Evolutionary conservation across 177 flowering plant species (phyloP).

Genomic region (Vitis hybrid): DNA sequence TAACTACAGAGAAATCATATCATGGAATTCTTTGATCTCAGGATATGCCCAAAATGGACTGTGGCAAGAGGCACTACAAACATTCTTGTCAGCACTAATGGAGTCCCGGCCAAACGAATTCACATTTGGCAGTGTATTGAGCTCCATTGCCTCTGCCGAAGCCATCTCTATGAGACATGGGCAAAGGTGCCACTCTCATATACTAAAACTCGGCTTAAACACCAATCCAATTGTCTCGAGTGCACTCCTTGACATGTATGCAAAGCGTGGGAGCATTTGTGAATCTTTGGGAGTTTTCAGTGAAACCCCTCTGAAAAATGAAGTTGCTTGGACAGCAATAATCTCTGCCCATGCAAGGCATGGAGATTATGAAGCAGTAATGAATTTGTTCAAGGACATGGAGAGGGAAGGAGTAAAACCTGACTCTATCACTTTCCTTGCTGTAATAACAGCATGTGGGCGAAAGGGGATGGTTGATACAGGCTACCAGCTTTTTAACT

Average conservation of each 20-base stretch:
- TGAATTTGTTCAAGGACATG: conserved; percentile 61
- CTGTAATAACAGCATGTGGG: conserved; percentile 73
- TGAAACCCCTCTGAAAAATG: conserved; percentile 43
- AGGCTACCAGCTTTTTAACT: conserved; percentile 53
- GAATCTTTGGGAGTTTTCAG: conserved; percentile 60
- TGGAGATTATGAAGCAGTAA: conserved; percentile 65
- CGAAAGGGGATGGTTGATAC: conserved; percentile 71
- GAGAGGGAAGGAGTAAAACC: conserved; percentile 45
- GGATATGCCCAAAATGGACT: conserved; percentile 67
- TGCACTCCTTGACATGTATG: conserved; percentile 95
- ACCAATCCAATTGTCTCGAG: conserved; percentile 51
- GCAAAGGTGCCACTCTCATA: conserved; percentile 58
- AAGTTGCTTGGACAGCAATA: conserved; percentile 81
- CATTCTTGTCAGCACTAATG: conserved; percentile 36
- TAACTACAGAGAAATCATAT: conserved; percentile 44
- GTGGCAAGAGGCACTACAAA: conserved; percentile 58
- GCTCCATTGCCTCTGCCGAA: conserved; percentile 66
- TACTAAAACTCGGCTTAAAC: conserved; percentile 65
- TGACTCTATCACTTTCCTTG: conserved; percentile 81
- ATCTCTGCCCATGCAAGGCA: conserved; percentile 83
- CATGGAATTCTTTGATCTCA: conserved; percentile 95
- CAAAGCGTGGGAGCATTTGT: conserved; percentile 74
- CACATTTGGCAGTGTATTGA: conserved; percentile 83
- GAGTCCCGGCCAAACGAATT: conserved; percentile 57
- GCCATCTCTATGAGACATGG: conserved; percentile 65